Conservation (phyloP, 208 protist genomes). For the Leishmania arabica region DNA sequence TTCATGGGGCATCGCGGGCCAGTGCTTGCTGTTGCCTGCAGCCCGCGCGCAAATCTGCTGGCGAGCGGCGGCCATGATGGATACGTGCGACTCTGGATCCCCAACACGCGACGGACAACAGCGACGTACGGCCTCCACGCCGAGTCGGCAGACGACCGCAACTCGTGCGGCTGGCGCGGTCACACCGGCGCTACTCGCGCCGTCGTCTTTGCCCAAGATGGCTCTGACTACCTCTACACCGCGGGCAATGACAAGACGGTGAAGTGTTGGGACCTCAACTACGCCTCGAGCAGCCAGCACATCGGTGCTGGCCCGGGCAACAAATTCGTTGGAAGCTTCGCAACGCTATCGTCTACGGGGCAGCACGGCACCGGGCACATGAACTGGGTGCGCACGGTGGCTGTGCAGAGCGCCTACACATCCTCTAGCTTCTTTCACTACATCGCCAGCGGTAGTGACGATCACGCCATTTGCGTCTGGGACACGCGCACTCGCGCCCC, state of each 20-base stretch:
- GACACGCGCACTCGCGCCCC: conserved; percentile 54
- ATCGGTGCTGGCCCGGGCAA: conserved; percentile 22
- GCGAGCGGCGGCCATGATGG: conserved; percentile 84
- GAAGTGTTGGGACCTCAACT: conserved; percentile 80
- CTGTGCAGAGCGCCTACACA: conserved; percentile 44
- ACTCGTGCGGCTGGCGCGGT: conserved; percentile 38
- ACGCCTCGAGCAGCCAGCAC: conserved; percentile 14
- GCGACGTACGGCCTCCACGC: conserved; percentile 23
- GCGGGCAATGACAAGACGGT: conserved; percentile 84
- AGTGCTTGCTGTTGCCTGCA: conserved; percentile 61
- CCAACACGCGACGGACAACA: conserved; percentile 44
- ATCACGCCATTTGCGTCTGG: conserved; percentile 82
- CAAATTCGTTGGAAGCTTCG: conserved; percentile 57
- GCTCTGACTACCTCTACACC: conserved; percentile 68
- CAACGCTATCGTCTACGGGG: conserved; percentile 9
- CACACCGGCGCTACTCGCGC: conserved; percentile 76
- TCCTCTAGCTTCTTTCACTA: conserved; percentile 34
- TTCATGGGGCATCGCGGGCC: conserved; percentile 78
- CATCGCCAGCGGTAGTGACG: conserved; percentile 86
- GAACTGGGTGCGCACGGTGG: conserved; percentile 80
- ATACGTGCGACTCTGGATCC: conserved; percentile 84
- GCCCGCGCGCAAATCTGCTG: conserved; percentile 53
- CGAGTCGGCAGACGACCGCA: conserved; percentile 7
- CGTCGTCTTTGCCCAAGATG: conserved; percentile 69
- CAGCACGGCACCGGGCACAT: conserved; percentile 51